These are phyloP conservation scores for Sclerotinia minor DNA, from an alignment of 2,329 filamentous ascomycete species.

Conservation along the genomic window DNA sequence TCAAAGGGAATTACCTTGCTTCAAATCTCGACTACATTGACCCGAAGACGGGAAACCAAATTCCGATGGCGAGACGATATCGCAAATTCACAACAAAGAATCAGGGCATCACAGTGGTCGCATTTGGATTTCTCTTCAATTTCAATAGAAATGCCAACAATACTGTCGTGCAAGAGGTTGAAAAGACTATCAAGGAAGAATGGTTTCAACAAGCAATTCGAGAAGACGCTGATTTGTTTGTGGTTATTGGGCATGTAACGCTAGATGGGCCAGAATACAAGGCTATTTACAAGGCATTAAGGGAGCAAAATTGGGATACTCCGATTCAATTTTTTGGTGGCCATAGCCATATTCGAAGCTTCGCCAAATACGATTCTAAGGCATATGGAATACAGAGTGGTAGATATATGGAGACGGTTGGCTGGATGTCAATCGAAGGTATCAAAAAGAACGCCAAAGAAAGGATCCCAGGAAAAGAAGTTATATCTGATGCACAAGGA, in stretches of 20 bases:
- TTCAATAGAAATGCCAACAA: constrained; percentile 92
- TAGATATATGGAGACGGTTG: constrained; percentile 91
- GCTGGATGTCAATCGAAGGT: constrained; percentile 85
- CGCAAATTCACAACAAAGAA: constrained; percentile 91
- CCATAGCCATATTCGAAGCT: constrained; percentile 86
- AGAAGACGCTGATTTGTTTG: constrained; percentile 83
- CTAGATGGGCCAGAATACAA: constrained; percentile 79
- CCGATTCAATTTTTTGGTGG: constrained; percentile 93
- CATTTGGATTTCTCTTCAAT: constrained; percentile 94
- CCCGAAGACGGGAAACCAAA: constrained; percentile 65
- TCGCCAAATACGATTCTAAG: constrained; percentile 73
- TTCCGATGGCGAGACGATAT: constrained; percentile 78
- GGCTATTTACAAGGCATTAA: constrained; percentile 74
- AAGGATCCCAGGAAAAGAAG: constrained; percentile 35
- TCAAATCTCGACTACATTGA: constrained; percentile 91
- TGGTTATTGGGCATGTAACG: constrained; percentile 83
- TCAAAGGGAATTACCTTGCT: constrained; percentile 76
- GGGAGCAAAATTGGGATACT: constrained; percentile 72
- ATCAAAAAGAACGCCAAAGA: constrained; percentile 38
- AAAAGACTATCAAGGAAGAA: constrained; percentile 74
- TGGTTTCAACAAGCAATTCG: constrained; percentile 88
- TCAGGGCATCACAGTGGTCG: constrained; percentile 77
- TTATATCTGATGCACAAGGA: constrained; percentile 1
- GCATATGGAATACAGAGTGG: constrained; percentile 83
- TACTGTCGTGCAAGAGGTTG: constrained; percentile 77